Base-by-base conservation (phyloP, 2,329 filamentous ascomycete species). In the Apiospora marii region DNA sequence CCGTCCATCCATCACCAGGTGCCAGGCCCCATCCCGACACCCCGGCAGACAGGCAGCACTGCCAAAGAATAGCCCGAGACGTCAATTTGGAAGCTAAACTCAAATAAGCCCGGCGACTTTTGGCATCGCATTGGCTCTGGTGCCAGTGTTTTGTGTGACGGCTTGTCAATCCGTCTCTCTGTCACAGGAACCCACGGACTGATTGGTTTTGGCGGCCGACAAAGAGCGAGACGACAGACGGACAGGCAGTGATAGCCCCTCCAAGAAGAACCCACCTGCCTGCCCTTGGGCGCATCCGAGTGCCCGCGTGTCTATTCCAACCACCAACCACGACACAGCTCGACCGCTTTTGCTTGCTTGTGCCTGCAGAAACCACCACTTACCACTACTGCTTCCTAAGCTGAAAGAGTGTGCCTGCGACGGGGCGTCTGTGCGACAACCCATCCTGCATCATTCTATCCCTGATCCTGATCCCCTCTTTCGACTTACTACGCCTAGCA, bases 51-150 rank as follows among this genome's bases (percentile, higher is more conserved):
- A 30, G n/a, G 53, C 27, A 34, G 27, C 53, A 27, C 27, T 61
- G 53, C 16, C 53, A 61, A 61, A 34, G 24, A 61, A 61, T 16
- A 37, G 16, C 53, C 27, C 53, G 30, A 61, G 53, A 34, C 53
- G 30, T 64, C 58, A 41, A 64, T 64, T 64, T 64, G 58, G 58
- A 64, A 64, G 58, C 58, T 64, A 64, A 64, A n/a, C 58, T 64
- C 58, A n/a, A 41, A 41, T 41, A 14, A 41, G 58, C 58, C 58
- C 30, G 27, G 27, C 27, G 14, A 34, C n/a, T 58, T 58, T 58
- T 19, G 27, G 6, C 51, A 22, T 58, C 14, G 24, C 24, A 14
- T 6, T 58, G 51, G 22, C n/a, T 10, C 30, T 61, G 30, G 14
- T n/a, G 58, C 30, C 27, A 10, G 19, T 48, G 46, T n/a, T 49